Evolutionary conservation across 352 stramenopile genomes (phyloP), one percentile per base, ranked within the genome.

Genomic region (Phytophthora multivora): DNA sequence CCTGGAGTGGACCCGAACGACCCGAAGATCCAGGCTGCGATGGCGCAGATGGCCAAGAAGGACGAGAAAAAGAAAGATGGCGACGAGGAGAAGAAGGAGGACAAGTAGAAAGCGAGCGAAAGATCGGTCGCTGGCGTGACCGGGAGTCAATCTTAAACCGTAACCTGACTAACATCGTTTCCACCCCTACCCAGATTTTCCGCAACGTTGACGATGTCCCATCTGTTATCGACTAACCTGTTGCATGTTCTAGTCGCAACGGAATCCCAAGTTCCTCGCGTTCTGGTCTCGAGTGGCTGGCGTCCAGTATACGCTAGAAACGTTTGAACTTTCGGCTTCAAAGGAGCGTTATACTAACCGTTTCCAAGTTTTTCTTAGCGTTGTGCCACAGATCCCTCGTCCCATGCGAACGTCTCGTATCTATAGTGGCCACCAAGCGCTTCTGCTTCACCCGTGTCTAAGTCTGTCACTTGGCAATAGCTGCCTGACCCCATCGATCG

Each of bases 1-100:
- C 88, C 86, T 13, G 91, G 91, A 47, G 91, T 97, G 56, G 92
- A 98, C 68, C 83, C 85, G 28, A 97, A 97, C 69, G 90, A 98
- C 67, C 91, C 92, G 4, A 91, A 97, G 66, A 97, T 98, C 69
- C 75, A 96, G 50, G 91, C 87, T 3, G 90, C 89, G 9, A 96
- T 98, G 83, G 83, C 82, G 33, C 83, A 96, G 69, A 88, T 96
- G 72, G 84, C 74, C 46, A 89, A 90, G 64, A 86, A 90, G 59
- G 73, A 89, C 53, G 85, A 86, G 21, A 86, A 91, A 53, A 89
- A 96, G 60, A 89, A 96, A 59, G 81, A 94, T 56, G 80, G 84
- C 43, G 78, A 95, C 51, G 73, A 91, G 51, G 75, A 91, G 59
- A 91, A 95, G 75, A 91, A 96, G 54, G 86, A 96, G 5, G 80